Evolutionary conservation across 495 filamentous ascomycete genomes (phyloP).

Genomic region (Schizothecium vesticola): DNA sequence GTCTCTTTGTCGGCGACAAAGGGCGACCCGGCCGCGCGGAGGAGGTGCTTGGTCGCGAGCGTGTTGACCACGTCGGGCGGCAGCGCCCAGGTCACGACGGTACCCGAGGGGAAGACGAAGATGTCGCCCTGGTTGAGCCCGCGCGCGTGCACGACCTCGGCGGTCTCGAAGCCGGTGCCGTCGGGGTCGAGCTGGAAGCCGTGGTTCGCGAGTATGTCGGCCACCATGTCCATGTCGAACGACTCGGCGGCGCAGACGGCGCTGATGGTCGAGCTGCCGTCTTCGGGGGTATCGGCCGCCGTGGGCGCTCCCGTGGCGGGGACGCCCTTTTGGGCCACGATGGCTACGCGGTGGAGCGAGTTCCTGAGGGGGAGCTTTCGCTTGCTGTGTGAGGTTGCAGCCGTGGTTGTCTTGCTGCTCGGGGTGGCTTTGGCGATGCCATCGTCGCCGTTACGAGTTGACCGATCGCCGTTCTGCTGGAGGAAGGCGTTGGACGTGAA

Average conservation of each 20-base stretch:
- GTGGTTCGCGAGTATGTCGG: conserved; percentile 63
- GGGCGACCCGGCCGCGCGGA: conserved; percentile 69
- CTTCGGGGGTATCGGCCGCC: neutral
- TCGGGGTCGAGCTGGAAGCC: conserved; percentile 63
- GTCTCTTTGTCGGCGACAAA: conserved; percentile 63
- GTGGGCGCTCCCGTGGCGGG: conserved; percentile 9
- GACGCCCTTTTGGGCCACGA: conserved; percentile 36
- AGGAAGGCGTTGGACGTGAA: conserved; percentile 38
- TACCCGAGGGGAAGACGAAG: conserved; percentile 95
- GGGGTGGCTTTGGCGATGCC: conserved; percentile 7
- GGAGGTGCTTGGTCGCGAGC: conserved; percentile 66
- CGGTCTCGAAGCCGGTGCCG: conserved; percentile 51
- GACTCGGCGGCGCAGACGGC: conserved; percentile 83
- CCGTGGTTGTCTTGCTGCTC: conserved; percentile 5
- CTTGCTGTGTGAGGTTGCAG: conserved; percentile 27
- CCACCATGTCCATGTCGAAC: conserved; percentile 71
- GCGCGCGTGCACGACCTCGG: conserved; percentile 55
- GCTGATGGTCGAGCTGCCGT: conserved; percentile 56
- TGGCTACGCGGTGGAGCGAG: conserved; percentile 39
- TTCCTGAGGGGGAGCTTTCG: conserved; percentile 42
- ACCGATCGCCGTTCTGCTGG: conserved; percentile 22
- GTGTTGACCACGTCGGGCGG: conserved; percentile 63
- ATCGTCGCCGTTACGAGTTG: neutral
- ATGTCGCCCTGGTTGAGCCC: conserved; percentile 66
- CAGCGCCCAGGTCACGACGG: conserved; percentile 87